Evolutionary conservation across 2,329 filamentous ascomycete species (phyloP), one percentile per base, ranked within the genome.

Genomic region (Tolypocladium amazonense): DNA sequence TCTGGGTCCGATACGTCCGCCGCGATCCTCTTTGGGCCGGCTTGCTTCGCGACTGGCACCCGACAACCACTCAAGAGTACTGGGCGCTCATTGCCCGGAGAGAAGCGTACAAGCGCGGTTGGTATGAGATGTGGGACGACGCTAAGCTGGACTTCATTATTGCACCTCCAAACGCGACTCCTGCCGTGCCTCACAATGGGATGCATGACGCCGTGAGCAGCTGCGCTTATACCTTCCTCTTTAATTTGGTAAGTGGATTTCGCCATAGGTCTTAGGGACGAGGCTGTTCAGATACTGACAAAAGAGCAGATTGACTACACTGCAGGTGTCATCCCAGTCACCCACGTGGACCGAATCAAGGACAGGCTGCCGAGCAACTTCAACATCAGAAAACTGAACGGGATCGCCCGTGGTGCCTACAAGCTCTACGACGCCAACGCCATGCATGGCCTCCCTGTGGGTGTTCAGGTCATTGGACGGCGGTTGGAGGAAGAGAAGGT

Each of bases 211-310:
- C 90, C 3, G 86, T 94, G 53, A 89, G 88, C 63, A 90, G 87
- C 65, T 97, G 92, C 68, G 92, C 91, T 1, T 97, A 97, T 70
- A 97, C 92, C 0, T 96, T 97, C 71, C 75, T 96, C 59, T 97
- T 94, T 77, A 97, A 97, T 67, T 65, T 97, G 68, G 87, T 89
- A 76, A 73, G 84, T 76, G 8, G 15, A 30, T 3, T 11, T 9
- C 1, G 18, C 14, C 4, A 14, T 27, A 4, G 20, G 33, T 4
- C 2, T 27, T 6, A 4, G 4, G 20, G 6, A 5, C 4, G 9
- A n/a, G 12, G 4, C 12, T 45, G 35, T 14, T 62, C 66, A 20
- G 23, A 4, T 55, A 67, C 41, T 38, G 15, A 33, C 35, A 15
- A n/a, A n/a, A 11, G 14, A 12, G 27, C 62, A 90, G 84, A 83